Base-by-base conservation (phyloP, 345 rosid genomes). In the Citrus reticulata region DNA sequence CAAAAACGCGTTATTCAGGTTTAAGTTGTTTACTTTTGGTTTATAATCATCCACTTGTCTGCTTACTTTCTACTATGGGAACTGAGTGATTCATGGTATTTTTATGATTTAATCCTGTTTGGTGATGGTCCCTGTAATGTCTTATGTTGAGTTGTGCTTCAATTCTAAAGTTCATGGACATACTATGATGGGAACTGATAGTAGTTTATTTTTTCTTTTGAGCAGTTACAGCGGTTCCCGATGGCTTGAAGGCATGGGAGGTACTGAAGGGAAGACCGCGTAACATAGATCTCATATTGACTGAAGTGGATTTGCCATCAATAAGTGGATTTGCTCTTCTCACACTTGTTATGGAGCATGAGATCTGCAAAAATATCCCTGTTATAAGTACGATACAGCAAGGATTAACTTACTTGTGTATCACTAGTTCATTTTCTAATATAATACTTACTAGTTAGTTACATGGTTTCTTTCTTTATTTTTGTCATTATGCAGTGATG, bases 161-260 rank as follows among this genome's bases (percentile, higher is more conserved):
- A 68, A 46, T 25, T 25, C 25, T 25, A 25, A 25, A 25, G 25
- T 25, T 25, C 25, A 25, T 25, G 25, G 25, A 25, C 25, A 25
- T 25, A 25, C 25, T 25, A 25, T 61, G 30, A 51, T 70, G 59
- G 24, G 74, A 64, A 61, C 75, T 83, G 69, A 80, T 37, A 22
- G n/a, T 14, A 5, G 37, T 24, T 46, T 70, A 42, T 9, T 77
- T 42, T 79, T 66, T 20, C 75, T 73, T 78, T 70, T 80, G 76
- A 32, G 81, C 90, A 96, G 99, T 96, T 86, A 88, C 82, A 29
- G 88, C 95, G 35, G 94, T 91, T 57, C 64, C 97, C 54, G 97
- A 96, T 89, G 99, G 99, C 51, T 85, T 96, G 66, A 90, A 90
- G 83, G 99, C 98, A n/a, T 96, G 99, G 99, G 96, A 94, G 89